Base-by-base conservation (phyloP, 1,284 basidiomycete species). In the Cutaneotrichosporon dermatis region DNA sequence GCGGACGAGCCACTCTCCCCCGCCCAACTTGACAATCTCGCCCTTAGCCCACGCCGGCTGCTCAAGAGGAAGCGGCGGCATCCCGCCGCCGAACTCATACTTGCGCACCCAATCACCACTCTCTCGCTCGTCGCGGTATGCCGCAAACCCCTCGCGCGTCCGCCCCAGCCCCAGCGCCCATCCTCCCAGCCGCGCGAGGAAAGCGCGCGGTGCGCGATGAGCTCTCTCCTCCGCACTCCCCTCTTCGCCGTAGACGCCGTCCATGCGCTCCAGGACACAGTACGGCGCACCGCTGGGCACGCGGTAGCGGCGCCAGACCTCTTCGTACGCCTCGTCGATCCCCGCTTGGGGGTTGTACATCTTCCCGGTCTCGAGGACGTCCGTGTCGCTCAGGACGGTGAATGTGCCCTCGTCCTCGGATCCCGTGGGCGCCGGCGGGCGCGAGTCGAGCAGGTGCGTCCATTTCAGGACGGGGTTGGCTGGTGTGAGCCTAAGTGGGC, bases 271-370 rank as follows among this genome's bases (percentile, higher is more conserved):
- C 25, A 71, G 55, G 7, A 71, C 64, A 6, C 42, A 50, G 45
- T 67, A 71, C 6, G 43, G 50, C 43, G 54, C 40, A 1, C 52
- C 55, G 0, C 15, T 6, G 6, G 11, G 39, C 6, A 37, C 36
- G 4, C 41, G 44, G 7, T 66, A 53, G 13, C 69, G 58, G 9
- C 69, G 62, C 73, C 73, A 75, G 0, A 65, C 61, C 50, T 75
- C 73, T 34, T 67, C 63, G 50, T 72, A 75, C 4, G 57, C 35
- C 54, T 73, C 66, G 34, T 65, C 55, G 4, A 37, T 13, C 5
- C 54, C 63, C 1, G 66, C 65, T 6, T 57, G 52, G 8, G 72
- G 70, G 41, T 75, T 74, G 58, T 58, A 65, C 73, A 75, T 75
- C 0, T 40, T 63, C 1, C 73, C 73, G 0, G 46, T 49, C 54